Evolutionary conservation across 306 rosid genomes (phyloP).

Genomic region (Cucurbita maxima): DNA sequence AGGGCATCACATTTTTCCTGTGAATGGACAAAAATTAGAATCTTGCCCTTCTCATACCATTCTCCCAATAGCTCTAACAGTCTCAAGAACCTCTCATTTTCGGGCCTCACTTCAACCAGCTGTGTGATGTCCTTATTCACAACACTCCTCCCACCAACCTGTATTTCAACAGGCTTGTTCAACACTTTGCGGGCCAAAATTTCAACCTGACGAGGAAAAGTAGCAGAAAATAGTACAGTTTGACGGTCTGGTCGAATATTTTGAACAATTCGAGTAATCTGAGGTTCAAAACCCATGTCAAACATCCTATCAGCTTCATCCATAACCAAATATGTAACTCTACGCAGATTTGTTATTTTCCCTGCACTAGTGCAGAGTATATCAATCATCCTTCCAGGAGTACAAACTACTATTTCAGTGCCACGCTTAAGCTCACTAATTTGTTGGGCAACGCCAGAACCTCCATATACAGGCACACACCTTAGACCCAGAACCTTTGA

Average conservation of each 20-base stretch:
- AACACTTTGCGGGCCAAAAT: slow-evolving; percentile 73
- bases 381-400: slow-evolving; percentile 97
- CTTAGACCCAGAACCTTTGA: slow-evolving; percentile 58
- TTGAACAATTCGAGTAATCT: slow-evolving; percentile 86
- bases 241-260: slow-evolving; percentile 79
- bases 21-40: slow-evolving; percentile 80
- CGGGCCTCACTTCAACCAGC: slow-evolving; percentile 74
- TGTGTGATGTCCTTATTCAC: slow-evolving; percentile 80
- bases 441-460: slow-evolving; percentile 98
- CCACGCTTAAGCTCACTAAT: slow-evolving; percentile 95
- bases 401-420: slow-evolving; percentile 90
- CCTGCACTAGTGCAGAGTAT: slow-evolving; percentile 92
- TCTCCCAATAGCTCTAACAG: slow-evolving; percentile 79
- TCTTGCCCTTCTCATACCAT: slow-evolving; percentile 88
- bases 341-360: slow-evolving; percentile 74
- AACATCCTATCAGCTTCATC: slow-evolving; percentile 99
- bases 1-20: slow-evolving; percentile 83
- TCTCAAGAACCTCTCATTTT: slow-evolving; percentile 68
- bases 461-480: slow-evolving; percentile 95
- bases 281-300: slow-evolving; percentile 99
- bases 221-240: slow-evolving; percentile 84
- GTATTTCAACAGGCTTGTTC: slow-evolving; percentile 76
- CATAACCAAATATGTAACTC: slow-evolving; percentile 85
- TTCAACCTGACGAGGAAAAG: slow-evolving; percentile 91
- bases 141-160: slow-evolving; percentile 96